Evolutionary conservation across 1,284 basidiomycete genomes (phyloP), one percentile per base, ranked within the genome.

Genomic region (Cronartium quercuum): DNA sequence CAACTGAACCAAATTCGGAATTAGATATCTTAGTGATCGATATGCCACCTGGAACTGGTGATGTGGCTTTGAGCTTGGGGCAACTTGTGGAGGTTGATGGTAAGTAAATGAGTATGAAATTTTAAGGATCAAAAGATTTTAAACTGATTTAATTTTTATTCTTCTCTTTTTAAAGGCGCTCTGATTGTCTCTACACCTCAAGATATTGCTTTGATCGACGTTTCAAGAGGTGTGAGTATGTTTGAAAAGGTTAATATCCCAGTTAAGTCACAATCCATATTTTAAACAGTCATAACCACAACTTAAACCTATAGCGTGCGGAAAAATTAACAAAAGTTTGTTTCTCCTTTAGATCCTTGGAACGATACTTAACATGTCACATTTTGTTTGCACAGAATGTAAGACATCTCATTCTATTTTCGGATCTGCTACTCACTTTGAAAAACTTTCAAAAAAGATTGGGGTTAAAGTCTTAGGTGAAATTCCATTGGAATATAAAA

Each of bases 1-100:
- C 79, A 0, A 76, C 76, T 6, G 44, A 63, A 18, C 73, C 77
- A 1, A 78, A 76, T 1, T 82, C 1, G 85, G 77, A 84, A 3
- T 83, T 98, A 37, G 95, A 98, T 80, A 85, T 92, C 0, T 85
- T 98, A 10, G 91, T 98, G 10, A 85, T 98, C 63, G 96, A 98
- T 82, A 94, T 97, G 89, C 95, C 95, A 0, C 95, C 95, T 0
- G 95, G 96, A 0, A 98, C 95, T 0, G 95, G 95, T 0, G 95
- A 98, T 81, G 93, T 98, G 0, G 92, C 92, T 9, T 86, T 98
- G 62, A 94, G 91, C 12, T 85, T 98, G 0, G 92, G 92, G 0
- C 96, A 98, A 80, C 86, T 98, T 5, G 92, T 96, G 0, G 83
- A 86, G 13, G 90, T 95, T 0, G 88, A 95, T 79, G 92, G 93